Evolutionary conservation across 1,139 yeast species (phyloP).

Genomic region (Debaryomyces fabryi): DNA sequence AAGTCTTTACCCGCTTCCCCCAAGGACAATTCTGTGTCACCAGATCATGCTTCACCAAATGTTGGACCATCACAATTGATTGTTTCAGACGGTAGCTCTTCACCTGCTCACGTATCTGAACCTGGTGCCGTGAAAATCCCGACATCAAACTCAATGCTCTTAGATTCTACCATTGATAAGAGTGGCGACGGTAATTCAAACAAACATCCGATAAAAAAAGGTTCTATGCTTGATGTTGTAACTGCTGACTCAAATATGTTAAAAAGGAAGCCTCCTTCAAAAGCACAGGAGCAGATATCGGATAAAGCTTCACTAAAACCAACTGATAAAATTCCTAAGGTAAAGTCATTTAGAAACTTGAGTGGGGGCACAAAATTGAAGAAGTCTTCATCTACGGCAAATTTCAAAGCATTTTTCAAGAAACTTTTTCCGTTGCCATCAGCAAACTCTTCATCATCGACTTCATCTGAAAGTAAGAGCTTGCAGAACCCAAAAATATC

Average conservation of each 20-base stretch:
- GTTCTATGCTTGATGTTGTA: conserved; percentile 22
- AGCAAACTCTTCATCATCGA: conserved; percentile 1
- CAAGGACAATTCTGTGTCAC: not conserved
- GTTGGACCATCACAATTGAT: too few species aligned
- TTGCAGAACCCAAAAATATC: not conserved
- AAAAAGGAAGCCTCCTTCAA: conserved; percentile 14
- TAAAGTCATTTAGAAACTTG: not conserved
- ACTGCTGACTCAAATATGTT: conserved; percentile 3
- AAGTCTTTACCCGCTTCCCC: not conserved
- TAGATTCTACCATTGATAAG: not conserved
- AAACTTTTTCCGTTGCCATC: conserved; percentile 9
- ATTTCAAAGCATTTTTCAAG: conserved; percentile 17
- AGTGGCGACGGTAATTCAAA: not conserved
- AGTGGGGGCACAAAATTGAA: conserved; percentile 2
- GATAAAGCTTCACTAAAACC: conserved; percentile 15
- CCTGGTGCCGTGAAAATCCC: not conserved
- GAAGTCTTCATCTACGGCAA: conserved; percentile 14
- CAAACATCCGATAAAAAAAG: not conserved
- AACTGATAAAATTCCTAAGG: conserved; percentile 2
- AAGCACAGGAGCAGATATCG: conserved; percentile 7
- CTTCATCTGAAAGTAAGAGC: not conserved
- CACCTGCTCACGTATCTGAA: not conserved
- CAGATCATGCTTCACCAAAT: not conserved
- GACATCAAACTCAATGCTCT: not conserved
- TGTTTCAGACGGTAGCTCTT: not conserved